Base-by-base conservation (phyloP, 371 early-diverging fungal genomes). In the Smittium culicis region DNA sequence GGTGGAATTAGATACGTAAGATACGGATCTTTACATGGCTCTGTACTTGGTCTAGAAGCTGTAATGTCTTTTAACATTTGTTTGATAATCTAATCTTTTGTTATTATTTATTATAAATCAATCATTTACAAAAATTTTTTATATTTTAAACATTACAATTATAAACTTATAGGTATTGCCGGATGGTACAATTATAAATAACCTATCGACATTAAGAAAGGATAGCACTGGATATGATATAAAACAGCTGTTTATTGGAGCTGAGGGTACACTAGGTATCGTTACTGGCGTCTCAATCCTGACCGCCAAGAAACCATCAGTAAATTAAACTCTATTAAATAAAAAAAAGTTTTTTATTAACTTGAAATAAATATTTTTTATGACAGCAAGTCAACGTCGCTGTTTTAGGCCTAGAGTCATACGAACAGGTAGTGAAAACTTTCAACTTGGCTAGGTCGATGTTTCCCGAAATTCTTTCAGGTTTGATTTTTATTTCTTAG, bases 161-260 rank as follows among this genome's bases (percentile, higher is more conserved):
- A 28, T 28, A 59, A 59, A 31, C 8, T 8, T 28, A 11, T 31
- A 59, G 63, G 92, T 95, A 0, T 75, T 94, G 32, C 83, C 98
- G 0, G 91, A 95, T 72, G 98, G 98, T 0, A 85, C 87, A 0
- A 77, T 97, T 1, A 74, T 97, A 58, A 85, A 95, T 34, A 91
- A 86, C 35, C 74, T 92, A 45, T 81, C 82, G 1, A 85, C 88
- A 0, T 72, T 90, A 72, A 83, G 86, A 65, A 94, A 84, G 79
- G 96, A 86, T 74, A 94, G 88, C 78, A 88, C 92, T 17, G 93
- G 96, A 0, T 94, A 91, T 67, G 92, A 96, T 72, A 73, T 96
- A 55, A 95, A 96, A 77, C 92, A 96, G 70, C 74, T 96, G 28
- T 94, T 97, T 72, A 93, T 97, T 67, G 98, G 98, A 1, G 82